Evolutionary conservation across 495 filamentous ascomycete species (phyloP), one percentile per base, ranked within the genome.

Genomic region (Trichocladium uniseriatum): DNA sequence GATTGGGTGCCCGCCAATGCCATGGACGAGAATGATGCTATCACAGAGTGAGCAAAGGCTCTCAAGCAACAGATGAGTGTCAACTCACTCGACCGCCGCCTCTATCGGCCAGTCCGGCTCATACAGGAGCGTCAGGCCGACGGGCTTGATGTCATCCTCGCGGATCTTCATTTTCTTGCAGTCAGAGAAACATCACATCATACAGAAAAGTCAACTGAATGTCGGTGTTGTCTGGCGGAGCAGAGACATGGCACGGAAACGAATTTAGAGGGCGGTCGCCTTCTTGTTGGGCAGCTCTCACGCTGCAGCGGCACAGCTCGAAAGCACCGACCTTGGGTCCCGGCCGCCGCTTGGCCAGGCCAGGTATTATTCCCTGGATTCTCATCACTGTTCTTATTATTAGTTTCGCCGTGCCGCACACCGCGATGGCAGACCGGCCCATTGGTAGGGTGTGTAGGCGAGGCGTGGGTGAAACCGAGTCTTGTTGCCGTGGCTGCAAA

Each of bases 11-110:
- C 67, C 65, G 10, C 67, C 67, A 18, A 68, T 53, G 10, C 67
- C 67, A 42, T 65, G 58, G 38, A 68, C 52, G 24, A 69, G 52
- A 14, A 69, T 50, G 28, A 69, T 59, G 46, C 67, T 69, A n/a
- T n/a, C n/a, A n/a, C n/a, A n/a, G n/a, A n/a, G n/a, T n/a, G n/a
- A n/a, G n/a, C n/a, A n/a, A n/a, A n/a, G n/a, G n/a, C n/a, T n/a
- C n/a, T n/a, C n/a, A n/a, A n/a, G n/a, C n/a, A n/a, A n/a, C n/a
- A n/a, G n/a, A n/a, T n/a, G n/a, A n/a, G n/a, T n/a, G n/a, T 13
- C 9, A 4, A 58, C 65, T 50, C 48, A 69, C 67, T 69, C 67
- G 20, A 65, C 54, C 0, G 62, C 52, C 8, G 65, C 48, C 15
- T 57, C 59, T 0, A 39, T 52, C 9, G 54, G 53, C 31, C 62